Evolutionary conservation across 179 eudicot genomes (phyloP), one percentile per base, ranked within the genome.

Genomic region (Spergularia azorica): DNA sequence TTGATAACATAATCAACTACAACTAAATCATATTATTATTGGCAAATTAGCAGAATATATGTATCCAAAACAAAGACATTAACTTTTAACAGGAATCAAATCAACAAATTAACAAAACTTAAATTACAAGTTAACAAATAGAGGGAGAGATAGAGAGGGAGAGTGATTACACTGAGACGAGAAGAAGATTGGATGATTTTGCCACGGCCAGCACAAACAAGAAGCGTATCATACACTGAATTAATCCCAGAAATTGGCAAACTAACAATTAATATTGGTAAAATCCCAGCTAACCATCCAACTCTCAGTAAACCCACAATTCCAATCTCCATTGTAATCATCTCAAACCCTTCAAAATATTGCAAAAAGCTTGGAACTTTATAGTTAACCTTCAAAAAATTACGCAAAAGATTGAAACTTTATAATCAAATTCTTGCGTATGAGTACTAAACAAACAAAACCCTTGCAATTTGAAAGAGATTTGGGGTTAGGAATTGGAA

Each of bases 241-340:
- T 60, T 63, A 38, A 91, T 63, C 70, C 76, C 71, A 71, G 87
- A 67, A 21, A 66, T 86, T 20, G 96, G 97, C 7, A 95, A 57
- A 0, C 70, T 79, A 18, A 89, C 97, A 17, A 89, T 41, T 17
- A 88, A 73, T n/a, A 95, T 82, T 3, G 97, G 99, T 68, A 90
- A 70, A 26, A 82, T 93, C 16, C 68, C 86, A 4, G 84, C 86
- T 10, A 88, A 63, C 99, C 99, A 95, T 38, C 87, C 87, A n/a
- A 81, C 26, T 79, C 90, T 90, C 80, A 93, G 32, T 64, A 91
- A 63, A 15, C 56, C 76, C 64, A 77, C 92, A 58, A 90, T 26
- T 76, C 75, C 80, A 0, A 84, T 36, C 78, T 87, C 90, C 86
- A 87, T 79, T 62, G 20, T 65, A 59, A 62, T 10, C 66, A 9